Evolutionary conservation across 768 basidiomycete genomes (phyloP), one percentile per base, ranked within the genome.

Genomic region (Peribolospora kevripleyi): DNA sequence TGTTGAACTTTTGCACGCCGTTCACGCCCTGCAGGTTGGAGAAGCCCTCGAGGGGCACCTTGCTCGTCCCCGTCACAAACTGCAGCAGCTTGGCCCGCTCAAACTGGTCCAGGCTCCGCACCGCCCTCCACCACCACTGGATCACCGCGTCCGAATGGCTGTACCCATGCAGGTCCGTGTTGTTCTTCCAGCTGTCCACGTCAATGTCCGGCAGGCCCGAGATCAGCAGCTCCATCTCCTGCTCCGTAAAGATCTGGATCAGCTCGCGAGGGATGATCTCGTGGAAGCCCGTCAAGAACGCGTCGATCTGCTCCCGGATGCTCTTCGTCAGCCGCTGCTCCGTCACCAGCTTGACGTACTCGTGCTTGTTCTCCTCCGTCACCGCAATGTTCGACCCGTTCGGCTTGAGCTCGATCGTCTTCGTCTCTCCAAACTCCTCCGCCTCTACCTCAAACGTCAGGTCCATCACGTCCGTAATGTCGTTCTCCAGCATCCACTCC

Each of bases 91-190:
- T 88, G 41, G 93, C 88, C 55, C 87, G 74, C 68, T 98, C 93
- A 62, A 95, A 90, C 42, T 91, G 82, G 61, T 83, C 86, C 71
- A 95, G 95, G 7, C 87, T 91, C 68, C 97, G 87, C 47, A 98
- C 75, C 2, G 91, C 91, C 60, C 93, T 77, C 93, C 93, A 98
- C 82, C 87, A 95, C 90, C 90, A 98, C 39, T 84, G 80, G 57
- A 97, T 88, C 63, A 91, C 88, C 5, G 91, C 85, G 66, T 98
- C 90, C 3, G 82, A 83, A 52, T 57, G 14, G 81, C 76, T 5
- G 75, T 85, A 87, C 50, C 84, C 83, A 59, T 81, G 84, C 69
- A 88, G 86, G 64, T 88, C 86, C 3, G 84, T 88, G 9, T 84
- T 84, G 11, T 82, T 79, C 53, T 84, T 77, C 86, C 87, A 90